These are phyloP conservation scores for Starmerella apicola DNA, from an alignment of 805 yeast genomes.

Conservation along the genomic window DNA sequence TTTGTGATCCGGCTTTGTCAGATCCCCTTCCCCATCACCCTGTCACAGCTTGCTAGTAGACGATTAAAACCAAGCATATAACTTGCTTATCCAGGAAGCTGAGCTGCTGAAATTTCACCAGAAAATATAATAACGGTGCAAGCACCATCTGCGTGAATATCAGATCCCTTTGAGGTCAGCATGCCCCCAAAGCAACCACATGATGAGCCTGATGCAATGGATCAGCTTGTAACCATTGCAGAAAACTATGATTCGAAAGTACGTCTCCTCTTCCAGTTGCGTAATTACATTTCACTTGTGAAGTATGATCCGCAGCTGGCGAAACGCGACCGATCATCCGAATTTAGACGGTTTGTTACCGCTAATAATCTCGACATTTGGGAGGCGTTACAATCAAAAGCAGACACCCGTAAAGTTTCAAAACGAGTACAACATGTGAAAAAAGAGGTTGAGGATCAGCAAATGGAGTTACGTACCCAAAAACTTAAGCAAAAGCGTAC, in stretches of 20 bases:
- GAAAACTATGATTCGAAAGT: conserved; percentile 29
- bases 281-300: conserved; percentile 31
- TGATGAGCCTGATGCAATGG: conserved; percentile 2
- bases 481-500: background rate
- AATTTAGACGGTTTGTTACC: conserved; percentile 24
- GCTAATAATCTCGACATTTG: conserved; percentile 28
- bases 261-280: conserved; percentile 30
- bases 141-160: conserved; percentile 1
- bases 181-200: conserved; percentile 5
- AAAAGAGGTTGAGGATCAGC: conserved; percentile 6
- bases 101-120: conserved; percentile 1
- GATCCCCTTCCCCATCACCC: no score
- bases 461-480: background rate
- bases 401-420: conserved; percentile 17
- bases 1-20: no score
- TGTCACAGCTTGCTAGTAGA: no score
- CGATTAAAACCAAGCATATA: conserved; percentile 3
- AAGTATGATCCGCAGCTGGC: conserved; percentile 29
- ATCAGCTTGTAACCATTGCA: conserved; percentile 16
- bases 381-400: conserved; percentile 20
- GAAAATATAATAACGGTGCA: background rate
- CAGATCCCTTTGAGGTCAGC: background rate
- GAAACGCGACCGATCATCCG: conserved; percentile 25
- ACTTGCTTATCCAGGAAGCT: conserved; percentile 2
- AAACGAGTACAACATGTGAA: conserved; percentile 11